Evolutionary conservation across 2,329 filamentous ascomycete species (phyloP).

Genomic region (Parascedosporium putredinis): DNA sequence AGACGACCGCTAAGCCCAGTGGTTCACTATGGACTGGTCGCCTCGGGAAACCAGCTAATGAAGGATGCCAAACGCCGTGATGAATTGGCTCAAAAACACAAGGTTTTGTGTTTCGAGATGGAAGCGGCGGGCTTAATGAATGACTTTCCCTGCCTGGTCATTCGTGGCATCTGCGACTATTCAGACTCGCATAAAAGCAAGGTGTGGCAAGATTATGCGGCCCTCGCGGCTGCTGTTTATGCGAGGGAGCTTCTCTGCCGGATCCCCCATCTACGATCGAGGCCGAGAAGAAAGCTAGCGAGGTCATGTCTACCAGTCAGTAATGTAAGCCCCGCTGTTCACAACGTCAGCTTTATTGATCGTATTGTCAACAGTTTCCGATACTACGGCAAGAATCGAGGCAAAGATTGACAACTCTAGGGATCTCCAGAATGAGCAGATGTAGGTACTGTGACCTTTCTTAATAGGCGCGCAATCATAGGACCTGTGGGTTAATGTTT

Average conservation of each 20-base stretch:
- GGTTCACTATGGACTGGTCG: neutral
- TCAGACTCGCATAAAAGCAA: neutral
- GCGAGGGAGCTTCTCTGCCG: neutral
- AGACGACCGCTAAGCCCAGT: neutral
- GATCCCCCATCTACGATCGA: neutral
- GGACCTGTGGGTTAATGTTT: no score
- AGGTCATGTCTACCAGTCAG: neutral
- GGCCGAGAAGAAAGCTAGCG: neutral
- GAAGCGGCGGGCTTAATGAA: neutral
- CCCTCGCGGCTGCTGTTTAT: neutral
- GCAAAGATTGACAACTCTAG: no score
- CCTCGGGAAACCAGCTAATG: neutral
- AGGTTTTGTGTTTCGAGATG: neutral
- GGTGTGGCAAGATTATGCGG: neutral
- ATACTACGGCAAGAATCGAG: no score
- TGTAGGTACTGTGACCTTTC: no score
- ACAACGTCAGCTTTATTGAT: no score
- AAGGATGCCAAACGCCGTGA: neutral
- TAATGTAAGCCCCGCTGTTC: no score
- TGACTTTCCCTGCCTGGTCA: neutral
- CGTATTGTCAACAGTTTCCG: no score
- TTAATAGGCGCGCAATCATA: no score
- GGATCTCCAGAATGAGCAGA: no score
- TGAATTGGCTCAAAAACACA: neutral
- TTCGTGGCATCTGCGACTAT: neutral